These are phyloP conservation scores for Camellia lanceoleosa DNA, from an alignment of 148 eudicot genomes.

Conservation along the genomic window DNA sequence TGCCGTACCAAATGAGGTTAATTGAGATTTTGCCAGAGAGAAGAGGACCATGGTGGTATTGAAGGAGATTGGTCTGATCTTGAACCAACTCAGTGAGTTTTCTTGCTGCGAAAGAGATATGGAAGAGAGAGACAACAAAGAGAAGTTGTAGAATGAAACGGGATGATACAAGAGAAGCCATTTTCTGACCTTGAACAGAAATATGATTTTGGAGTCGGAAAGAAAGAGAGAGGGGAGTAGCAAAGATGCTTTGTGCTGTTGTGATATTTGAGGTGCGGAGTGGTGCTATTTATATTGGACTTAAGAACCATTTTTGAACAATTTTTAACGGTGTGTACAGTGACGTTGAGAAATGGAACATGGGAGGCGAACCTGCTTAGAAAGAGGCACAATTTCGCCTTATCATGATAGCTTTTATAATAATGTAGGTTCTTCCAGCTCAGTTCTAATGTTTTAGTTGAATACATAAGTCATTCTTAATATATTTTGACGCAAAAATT, in stretches of 20 bases:
- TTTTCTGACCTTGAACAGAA: background rate
- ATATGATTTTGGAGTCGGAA: background rate
- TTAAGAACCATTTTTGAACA: too few species aligned
- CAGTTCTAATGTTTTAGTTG: too few species aligned
- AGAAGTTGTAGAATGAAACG: background rate
- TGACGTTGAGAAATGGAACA: too few species aligned
- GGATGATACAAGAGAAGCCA: background rate
- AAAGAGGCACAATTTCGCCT: background rate
- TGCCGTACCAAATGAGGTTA: constrained; percentile 19
- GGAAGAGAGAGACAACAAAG: constrained; percentile 1
- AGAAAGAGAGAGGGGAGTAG: background rate
- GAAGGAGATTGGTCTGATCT: background rate
- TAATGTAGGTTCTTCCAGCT: too few species aligned
- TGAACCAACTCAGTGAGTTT: constrained; percentile 5
- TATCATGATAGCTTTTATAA: too few species aligned
- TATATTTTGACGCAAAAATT: too few species aligned
- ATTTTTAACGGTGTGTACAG: too few species aligned
- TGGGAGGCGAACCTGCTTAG: background rate
- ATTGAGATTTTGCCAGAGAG: constrained; percentile 8
- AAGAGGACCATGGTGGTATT: constrained; percentile 18
- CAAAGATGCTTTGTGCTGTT: background rate
- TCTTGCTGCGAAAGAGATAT: constrained; percentile 7
- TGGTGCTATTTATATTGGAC: background rate
- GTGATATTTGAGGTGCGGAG: background rate
- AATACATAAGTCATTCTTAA: too few species aligned